A percentile compares a stretch with the other conserved stretches of the same genome.
Evolutionary conservation across 345 rosid genomes (phyloP).

Genomic region (Eucalyptus caleyi): DNA sequence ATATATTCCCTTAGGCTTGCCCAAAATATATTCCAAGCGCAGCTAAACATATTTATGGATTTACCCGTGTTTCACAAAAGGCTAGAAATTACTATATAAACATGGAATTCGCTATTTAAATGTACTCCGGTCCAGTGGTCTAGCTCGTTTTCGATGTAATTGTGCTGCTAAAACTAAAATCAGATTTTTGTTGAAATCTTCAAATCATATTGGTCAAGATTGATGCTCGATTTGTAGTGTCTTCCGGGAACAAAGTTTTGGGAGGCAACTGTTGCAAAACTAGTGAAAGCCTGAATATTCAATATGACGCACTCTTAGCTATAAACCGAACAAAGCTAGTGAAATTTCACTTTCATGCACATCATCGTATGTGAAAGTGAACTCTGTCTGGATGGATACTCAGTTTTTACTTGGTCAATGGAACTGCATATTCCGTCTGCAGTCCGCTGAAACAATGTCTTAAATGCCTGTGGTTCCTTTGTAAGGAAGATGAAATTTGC

Average conservation of each 20-base stretch:
- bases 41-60: neutral
- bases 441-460: no score
- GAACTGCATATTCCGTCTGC: no score
- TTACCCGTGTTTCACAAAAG: neutral
- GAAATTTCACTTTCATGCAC: neutral
- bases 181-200: neutral
- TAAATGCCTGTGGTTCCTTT: no score
- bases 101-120: neutral
- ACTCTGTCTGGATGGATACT: neutral
- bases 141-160: neutral
- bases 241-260: neutral
- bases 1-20: neutral
- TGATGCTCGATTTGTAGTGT: neutral
- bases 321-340: neutral
- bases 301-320: neutral
- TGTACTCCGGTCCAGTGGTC: neutral
- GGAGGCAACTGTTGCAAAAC: neutral
- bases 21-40: neutral
- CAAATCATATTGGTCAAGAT: neutral
- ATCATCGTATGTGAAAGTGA: neutral
- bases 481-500: no score
- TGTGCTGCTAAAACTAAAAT: neutral
- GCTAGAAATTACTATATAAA: neutral
- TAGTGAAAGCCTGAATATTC: neutral
- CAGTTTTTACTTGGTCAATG: no score